phyloP scores from a whole-genome alignment of 1,284 basidiomycete genomes.

The Boletellus deceptivus region DNA sequence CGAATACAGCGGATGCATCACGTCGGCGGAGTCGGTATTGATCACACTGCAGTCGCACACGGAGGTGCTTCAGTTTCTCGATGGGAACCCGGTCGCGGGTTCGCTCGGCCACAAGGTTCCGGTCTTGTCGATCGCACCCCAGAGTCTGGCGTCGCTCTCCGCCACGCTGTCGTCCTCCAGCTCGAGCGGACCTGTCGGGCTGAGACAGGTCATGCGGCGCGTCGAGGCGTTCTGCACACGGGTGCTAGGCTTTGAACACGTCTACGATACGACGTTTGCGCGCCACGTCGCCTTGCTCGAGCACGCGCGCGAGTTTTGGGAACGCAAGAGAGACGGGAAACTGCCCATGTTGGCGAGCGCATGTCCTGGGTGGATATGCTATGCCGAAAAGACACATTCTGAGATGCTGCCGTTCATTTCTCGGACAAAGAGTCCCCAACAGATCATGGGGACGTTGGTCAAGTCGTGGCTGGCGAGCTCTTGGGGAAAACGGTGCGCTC shows the following conservation, averaged over 20 bases:
- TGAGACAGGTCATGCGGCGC: slow-evolving; percentile 64
- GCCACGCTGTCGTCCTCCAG: slow-evolving; percentile 57
- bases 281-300: slow-evolving; percentile 85
- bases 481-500: slow-evolving; percentile 64
- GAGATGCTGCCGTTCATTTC: slow-evolving; percentile 93
- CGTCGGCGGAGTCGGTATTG: slow-evolving; percentile 94
- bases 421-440: slow-evolving; percentile 89
- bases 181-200: slow-evolving; percentile 47
- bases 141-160: slow-evolving; percentile 87
- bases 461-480: slow-evolving; percentile 77
- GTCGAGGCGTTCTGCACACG: slow-evolving; percentile 62
- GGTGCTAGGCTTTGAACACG: slow-evolving; percentile 67
- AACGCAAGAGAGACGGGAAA: slow-evolving; percentile 50
- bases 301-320: slow-evolving; percentile 79
- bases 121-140: slow-evolving; percentile 88
- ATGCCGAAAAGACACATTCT: slow-evolving; percentile 95
- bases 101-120: slow-evolving; percentile 53
- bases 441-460: slow-evolving; percentile 90
- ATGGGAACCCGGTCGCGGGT: slow-evolving; percentile 47
- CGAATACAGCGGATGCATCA: slow-evolving; percentile 85
- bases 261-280: slow-evolving; percentile 94
- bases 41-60: slow-evolving; percentile 97
- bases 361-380: slow-evolving; percentile 99
- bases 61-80: slow-evolving; percentile 82
- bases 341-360: slow-evolving; percentile 94